Base-by-base conservation (phyloP, 257 asterid species). In the Voacanga thouarsii region DNA sequence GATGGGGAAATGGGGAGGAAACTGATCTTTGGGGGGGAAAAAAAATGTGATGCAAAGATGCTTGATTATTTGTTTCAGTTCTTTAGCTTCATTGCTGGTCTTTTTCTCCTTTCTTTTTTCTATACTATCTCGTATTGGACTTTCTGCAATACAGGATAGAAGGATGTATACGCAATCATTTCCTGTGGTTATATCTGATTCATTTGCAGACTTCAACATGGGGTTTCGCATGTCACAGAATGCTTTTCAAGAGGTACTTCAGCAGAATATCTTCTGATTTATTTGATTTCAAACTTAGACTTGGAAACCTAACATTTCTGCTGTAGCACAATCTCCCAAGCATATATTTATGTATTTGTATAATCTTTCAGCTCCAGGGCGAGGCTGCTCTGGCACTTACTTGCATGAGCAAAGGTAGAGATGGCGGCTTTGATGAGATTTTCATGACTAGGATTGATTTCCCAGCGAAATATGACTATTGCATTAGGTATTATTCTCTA, bases 211-310 rank as follows among this genome's bases (percentile, higher is more conserved):
- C 83, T 84, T 88, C 83, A 96, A 96, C 85, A 73, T 92, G 88
- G 96, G 97, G 43, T 93, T 90, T 72, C 94, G 97, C 75, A 81
- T 96, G 92, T 88, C 99, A 67, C 77, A 83, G 33, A 89, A 89
- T 89, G 98, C 96, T 80, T 89, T 92, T 80, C 91, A 89, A 80
- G 99, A 93, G 98, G 99, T 96, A 71, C 26, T 71, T 72, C 41
- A 16, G 44, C 37, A 50, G 45, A 16, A 71, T 26, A 24, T 56
- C 64, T 69, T 77, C 66, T 16, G 18, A 24, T 67, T 66, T 57
- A 26, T 15, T 63, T 51, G 37, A 39, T 15, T 39, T 18, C 74
- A 19, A 63, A 23, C 23, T 21, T 72, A 64, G 61, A 30, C 21
- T 64, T 39, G 37, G 67, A 39, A 44, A 56, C 45, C 12, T 49